Evolutionary conservation across 2,329 filamentous ascomycete genomes (phyloP).

Genomic region (Neonectria hederae): DNA sequence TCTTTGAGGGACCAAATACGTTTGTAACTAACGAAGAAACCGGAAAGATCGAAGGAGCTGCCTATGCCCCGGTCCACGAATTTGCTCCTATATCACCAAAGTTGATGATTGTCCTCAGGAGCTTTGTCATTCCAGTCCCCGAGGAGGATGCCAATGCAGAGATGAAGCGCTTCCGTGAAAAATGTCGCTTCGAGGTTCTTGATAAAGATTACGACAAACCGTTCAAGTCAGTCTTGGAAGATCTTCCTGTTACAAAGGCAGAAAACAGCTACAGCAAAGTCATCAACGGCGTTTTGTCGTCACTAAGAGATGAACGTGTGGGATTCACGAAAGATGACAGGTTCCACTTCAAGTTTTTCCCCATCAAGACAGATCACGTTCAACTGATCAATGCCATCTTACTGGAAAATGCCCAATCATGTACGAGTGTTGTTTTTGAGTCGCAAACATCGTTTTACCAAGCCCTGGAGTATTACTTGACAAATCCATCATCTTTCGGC

Average conservation of each 20-base stretch:
- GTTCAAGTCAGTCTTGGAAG: background rate
- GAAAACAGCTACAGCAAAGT: conserved; percentile 5
- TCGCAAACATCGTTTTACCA: background rate
- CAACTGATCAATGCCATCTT: conserved; percentile 1
- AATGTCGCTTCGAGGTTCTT: background rate
- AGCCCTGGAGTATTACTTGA: conserved; percentile 3
- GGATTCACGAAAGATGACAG: background rate
- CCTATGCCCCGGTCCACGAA: background rate
- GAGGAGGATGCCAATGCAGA: background rate
- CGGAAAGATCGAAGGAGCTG: background rate
- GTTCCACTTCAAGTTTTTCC: conserved; percentile 17
- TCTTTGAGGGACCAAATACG: conserved; percentile 8
- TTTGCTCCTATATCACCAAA: conserved; percentile 13
- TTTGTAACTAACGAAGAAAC: background rate
- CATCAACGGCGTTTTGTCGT: background rate
- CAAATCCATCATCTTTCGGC: background rate
- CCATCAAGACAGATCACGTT: background rate
- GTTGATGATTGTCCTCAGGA: conserved; percentile 2
- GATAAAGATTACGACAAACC: background rate
- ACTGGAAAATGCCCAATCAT: background rate
- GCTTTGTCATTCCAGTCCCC: background rate
- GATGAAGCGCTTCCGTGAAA: background rate
- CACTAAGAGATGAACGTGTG: background rate
- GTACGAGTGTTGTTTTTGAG: conserved; percentile 6
- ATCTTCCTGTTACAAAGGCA: conserved; percentile 13